Evolutionary conservation across 2,329 filamentous ascomycete genomes (phyloP), one percentile per base, ranked within the genome.

Genomic region (Aspergillus sojae): DNA sequence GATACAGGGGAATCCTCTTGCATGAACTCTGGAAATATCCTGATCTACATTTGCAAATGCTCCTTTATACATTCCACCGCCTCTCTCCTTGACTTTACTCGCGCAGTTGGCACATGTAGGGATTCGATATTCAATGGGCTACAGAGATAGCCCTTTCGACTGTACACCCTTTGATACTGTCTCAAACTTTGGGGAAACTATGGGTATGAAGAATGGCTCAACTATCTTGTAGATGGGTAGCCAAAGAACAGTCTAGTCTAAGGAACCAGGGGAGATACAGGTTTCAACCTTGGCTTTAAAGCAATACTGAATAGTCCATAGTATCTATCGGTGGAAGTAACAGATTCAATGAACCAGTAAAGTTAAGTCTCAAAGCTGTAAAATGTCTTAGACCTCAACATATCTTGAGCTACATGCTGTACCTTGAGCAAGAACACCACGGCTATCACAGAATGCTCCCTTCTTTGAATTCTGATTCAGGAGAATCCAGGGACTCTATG

Each of bases 291-390:
- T 41, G 1, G 16, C 16, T 19, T 6, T 6, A 39, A 16, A 16
- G 0, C 0, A 16, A 16, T 34, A 4, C 5, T 5, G 32, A 5
- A 34, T 28, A 28, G 26, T 28, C 26, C 1, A 7, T 7, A 1
- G 26, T 5, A 28, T 28, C 26, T 28, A 28, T 28, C 26, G 26
- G 26, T 28, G 5, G 1, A 5, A 28, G 26, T 28, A 28, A 28
- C 26, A 9, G 36, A 19, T 41, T 19, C 5, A 41, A 9, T 9
- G 16, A 9, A 6, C 16, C 16, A 19, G 16, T n/a, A 12, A 19
- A 19, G 0, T 19, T 19, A 3, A 41, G 1, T 19, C 2, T 10
- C 5, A 19, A 19, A 19, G 34, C 5, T 16, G 1, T 7, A 16
- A 2, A 16, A 16, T 12, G 3, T 2, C 1, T 39, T 5, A 16